A percentile compares a stretch with the other conserved stretches of the same genome.
These are phyloP conservation scores for Oryza meridionalis DNA, from an alignment of 176 grass and related monocot genomes.

Conservation along the genomic window DNA sequence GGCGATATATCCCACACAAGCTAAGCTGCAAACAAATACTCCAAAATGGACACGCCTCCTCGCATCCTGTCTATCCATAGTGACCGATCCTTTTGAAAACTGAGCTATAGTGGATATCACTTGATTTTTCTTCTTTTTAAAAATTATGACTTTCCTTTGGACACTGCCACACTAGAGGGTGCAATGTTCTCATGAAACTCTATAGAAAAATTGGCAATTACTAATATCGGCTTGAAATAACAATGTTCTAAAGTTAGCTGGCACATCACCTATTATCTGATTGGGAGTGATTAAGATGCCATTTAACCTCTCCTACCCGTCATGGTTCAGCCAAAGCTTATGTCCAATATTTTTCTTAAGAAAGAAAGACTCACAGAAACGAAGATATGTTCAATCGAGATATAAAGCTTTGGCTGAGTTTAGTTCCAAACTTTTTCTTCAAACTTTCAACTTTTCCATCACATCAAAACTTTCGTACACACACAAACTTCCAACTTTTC, in stretches of 20 bases:
- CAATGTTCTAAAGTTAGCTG: neutral
- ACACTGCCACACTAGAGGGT: neutral
- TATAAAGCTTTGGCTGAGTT: neutral
- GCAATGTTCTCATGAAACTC: neutral
- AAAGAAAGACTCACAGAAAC: neutral
- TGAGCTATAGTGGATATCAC: neutral
- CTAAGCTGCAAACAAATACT: slow-evolving; percentile 4
- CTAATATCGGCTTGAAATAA: neutral
- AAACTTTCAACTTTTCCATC: too few species aligned
- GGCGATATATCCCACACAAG: neutral
- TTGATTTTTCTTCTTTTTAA: neutral
- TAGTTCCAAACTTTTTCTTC: too few species aligned
- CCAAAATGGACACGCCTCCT: slow-evolving; percentile 5
- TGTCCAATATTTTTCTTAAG: neutral
- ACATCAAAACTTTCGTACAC: too few species aligned
- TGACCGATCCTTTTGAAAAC: neutral
- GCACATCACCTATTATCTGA: neutral
- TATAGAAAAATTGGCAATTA: neutral
- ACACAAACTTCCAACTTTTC: too few species aligned
- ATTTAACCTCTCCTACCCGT: neutral
- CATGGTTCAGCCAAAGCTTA: neutral
- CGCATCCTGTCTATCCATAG: neutral
- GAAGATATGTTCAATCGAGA: too few species aligned
- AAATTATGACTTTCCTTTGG: neutral
- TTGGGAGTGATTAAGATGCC: neutral